phyloP scores from a whole-genome alignment of 345 rosid genomes.

The Linum lewisii region DNA sequence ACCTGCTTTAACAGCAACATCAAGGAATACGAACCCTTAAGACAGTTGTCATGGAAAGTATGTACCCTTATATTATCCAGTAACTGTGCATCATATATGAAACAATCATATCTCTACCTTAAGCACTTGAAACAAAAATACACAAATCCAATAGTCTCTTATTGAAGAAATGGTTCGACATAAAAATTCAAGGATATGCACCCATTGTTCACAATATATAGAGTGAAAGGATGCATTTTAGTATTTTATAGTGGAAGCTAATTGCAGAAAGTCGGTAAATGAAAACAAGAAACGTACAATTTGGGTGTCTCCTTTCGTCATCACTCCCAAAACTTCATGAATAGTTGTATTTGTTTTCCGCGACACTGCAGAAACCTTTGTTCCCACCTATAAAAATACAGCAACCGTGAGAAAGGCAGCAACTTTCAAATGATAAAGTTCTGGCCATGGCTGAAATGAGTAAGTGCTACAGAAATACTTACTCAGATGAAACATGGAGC shows the following conservation, averaged over 20 bases:
- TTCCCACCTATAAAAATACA: constrained; percentile 48
- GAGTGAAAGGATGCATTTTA: neutral
- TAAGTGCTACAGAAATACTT: neutral
- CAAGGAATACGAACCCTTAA: neutral
- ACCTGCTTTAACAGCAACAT: neutral
- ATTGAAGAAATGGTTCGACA: neutral
- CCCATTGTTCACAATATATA: no score
- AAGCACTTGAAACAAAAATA: no score
- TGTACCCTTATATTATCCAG: neutral
- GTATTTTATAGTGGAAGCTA: neutral
- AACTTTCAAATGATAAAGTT: neutral
- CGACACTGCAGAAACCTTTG: constrained; percentile 92
- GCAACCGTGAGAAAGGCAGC: neutral
- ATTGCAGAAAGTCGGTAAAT: neutral
- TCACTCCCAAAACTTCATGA: constrained; percentile 87
- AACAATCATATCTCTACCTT: no score
- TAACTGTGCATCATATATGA: neutral
- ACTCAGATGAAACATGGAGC: neutral
- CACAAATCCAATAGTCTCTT: no score
- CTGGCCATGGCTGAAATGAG: neutral
- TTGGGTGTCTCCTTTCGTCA: constrained; percentile 77
- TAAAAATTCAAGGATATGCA: neutral
- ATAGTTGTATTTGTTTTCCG: constrained; percentile 92
- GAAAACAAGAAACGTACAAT: constrained; percentile 38
- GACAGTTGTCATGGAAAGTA: neutral